phyloP scores from a whole-genome alignment of 1,284 basidiomycete species.

The Porodaedalea pini region DNA sequence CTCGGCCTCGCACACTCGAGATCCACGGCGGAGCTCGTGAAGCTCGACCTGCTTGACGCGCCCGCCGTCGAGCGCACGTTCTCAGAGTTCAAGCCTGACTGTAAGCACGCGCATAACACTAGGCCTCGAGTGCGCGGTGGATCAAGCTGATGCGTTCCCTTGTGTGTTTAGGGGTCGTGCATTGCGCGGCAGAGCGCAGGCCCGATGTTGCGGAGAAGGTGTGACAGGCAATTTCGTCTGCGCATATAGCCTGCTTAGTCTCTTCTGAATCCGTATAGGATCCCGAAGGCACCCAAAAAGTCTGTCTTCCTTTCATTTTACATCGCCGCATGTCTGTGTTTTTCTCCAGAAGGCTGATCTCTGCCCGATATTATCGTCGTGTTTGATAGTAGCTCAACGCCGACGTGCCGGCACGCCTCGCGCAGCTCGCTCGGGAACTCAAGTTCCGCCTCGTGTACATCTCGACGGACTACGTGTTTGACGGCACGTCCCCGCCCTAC shows the following conservation, averaged over 20 bases:
- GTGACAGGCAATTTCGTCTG: slow-evolving; percentile 21
- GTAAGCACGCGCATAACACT: slow-evolving; percentile 36
- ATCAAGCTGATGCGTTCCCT: slow-evolving; percentile 10
- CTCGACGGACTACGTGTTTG: slow-evolving; percentile 86
- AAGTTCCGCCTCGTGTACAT: slow-evolving; percentile 69
- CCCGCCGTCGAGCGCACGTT: slow-evolving; percentile 49
- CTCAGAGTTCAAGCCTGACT: slow-evolving; percentile 55
- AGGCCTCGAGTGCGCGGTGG: too few species aligned
- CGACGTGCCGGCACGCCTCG: slow-evolving; percentile 59
- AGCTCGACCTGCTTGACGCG: slow-evolving; percentile 58
- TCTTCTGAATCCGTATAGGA: slow-evolving; percentile 39
- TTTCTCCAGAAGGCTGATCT: slow-evolving; percentile 2
- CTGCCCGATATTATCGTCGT: slow-evolving; percentile 7
- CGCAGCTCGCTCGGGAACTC: slow-evolving; percentile 51
- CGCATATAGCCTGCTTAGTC: slow-evolving; percentile 6
- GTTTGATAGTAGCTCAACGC: slow-evolving; percentile 56
- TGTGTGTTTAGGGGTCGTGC: slow-evolving; percentile 61
- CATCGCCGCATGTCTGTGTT: background rate
- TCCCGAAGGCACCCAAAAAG: slow-evolving; percentile 61
- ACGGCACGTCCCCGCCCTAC: slow-evolving; percentile 79
- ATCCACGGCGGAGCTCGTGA: slow-evolving; percentile 45
- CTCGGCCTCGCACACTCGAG: slow-evolving; percentile 65
- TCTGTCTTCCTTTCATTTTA: slow-evolving; percentile 28
- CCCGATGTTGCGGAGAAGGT: slow-evolving; percentile 83
- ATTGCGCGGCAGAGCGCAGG: slow-evolving; percentile 80